Evolutionary conservation across 1,139 yeast species (phyloP).

Genomic region (Zygosaccharomyces sapae): DNA sequence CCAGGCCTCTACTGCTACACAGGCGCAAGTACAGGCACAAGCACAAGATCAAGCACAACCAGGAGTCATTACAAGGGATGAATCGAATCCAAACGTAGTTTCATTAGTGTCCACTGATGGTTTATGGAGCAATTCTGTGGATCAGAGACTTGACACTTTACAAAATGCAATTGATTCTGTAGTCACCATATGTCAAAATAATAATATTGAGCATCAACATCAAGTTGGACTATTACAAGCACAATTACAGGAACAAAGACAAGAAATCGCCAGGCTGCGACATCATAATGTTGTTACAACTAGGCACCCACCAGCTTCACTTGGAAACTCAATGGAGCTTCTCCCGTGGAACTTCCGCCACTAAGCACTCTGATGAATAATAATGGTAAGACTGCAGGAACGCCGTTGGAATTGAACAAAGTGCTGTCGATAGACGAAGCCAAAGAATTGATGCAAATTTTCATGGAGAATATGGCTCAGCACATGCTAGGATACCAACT

Average conservation of each 20-base stretch:
- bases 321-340: background rate
- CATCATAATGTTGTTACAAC: slow-evolving; percentile 1
- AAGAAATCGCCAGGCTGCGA: slow-evolving; percentile 5
- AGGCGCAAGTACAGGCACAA: background rate
- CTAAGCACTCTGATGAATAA: slow-evolving; percentile 3
- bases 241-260: slow-evolving; percentile 10
- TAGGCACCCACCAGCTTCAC: slow-evolving; percentile 10
- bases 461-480: slow-evolving; percentile 55
- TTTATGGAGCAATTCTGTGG: slow-evolving; percentile 31
- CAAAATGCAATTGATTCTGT: slow-evolving; percentile 44
- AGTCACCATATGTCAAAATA: slow-evolving; percentile 34
- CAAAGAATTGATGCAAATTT: slow-evolving; percentile 46
- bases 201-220: slow-evolving; percentile 22
- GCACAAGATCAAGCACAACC: background rate
- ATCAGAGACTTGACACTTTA: slow-evolving; percentile 43
- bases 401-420: background rate
- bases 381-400: background rate
- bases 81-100: background rate
- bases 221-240: slow-evolving; percentile 17
- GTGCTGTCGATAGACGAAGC: slow-evolving; percentile 41
- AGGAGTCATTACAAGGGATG: background rate
- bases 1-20: slow-evolving; percentile 7
- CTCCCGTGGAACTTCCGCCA: slow-evolving; percentile 3
- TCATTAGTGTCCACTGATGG: background rate
- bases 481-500: slow-evolving; percentile 66